Conservation (phyloP, 2,329 filamentous ascomycete genomes). For the Alternaria sp. region DNA sequence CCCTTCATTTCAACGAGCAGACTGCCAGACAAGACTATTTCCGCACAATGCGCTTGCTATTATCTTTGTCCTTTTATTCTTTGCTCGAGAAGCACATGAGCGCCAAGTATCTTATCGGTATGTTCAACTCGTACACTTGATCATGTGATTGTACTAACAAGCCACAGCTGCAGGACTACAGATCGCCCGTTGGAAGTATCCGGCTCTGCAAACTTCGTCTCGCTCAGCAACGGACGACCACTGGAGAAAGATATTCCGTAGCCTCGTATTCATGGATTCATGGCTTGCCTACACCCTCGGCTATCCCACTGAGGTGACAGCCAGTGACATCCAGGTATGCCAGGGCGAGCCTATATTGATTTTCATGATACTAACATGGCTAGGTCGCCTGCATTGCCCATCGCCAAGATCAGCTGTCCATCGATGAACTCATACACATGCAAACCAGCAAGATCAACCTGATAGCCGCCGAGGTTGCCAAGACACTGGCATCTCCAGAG, state of each 20-base stretch:
- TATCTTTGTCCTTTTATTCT: constrained; percentile 46
- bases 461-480: constrained; percentile 45
- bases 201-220: constrained; percentile 6
- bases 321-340: constrained; percentile 36
- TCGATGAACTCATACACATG: constrained; percentile 42
- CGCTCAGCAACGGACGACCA: constrained; percentile 14
- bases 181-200: constrained; percentile 44
- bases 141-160: constrained; percentile 1
- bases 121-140: constrained; percentile 5
- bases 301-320: constrained; percentile 40
- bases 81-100: constrained; percentile 49
- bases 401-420: constrained; percentile 17
- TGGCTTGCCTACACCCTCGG: constrained; percentile 49
- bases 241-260: constrained; percentile 41
- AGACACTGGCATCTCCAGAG: constrained; percentile 39
- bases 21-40: constrained; percentile 38
- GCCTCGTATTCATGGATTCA: constrained; percentile 48
- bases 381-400: constrained; percentile 31
- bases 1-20: constrained; percentile 41
- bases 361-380: constrained; percentile 15
- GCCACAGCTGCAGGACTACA: constrained; percentile 43
- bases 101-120: constrained; percentile 46
- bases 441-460: constrained; percentile 47
- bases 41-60: constrained; percentile 44
- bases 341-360: not conserved